Base-by-base conservation (phyloP, 352 stramenopile species). In the Phytophthora pluvialis region DNA sequence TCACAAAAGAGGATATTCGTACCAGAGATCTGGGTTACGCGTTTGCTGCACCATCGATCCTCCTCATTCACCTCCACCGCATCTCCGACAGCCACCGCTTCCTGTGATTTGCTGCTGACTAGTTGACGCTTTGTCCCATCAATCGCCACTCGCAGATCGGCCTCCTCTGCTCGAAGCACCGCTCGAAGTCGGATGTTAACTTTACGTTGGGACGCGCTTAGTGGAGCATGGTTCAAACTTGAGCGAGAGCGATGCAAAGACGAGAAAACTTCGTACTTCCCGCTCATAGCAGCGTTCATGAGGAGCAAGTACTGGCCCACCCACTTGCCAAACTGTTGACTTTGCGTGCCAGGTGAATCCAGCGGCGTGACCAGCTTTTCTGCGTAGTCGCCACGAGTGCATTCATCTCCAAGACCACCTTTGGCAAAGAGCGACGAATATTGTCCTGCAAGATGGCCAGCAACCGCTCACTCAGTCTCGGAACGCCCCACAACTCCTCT, bases 381-480 rank as follows among this genome's bases (percentile, higher is more conserved):
- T 70, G 36, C 0, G 59, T 70, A 12, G 54, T 32, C 7, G 44
- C 57, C 13, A 83, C 69, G 9, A 58, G 64, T 6, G 61, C 50
- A 21, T 53, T 64, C 21, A 89, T 86, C 58, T 86, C 75, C 11
- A 52, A 13, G 16, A 85, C 64, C 10, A 89, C 77, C n/a, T 60
- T 69, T 0, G 77, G 80, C 58, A 86, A 60, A 9, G 75, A 78
- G 1, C 69, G 72, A 33, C 69, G 64, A 21, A 87, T 83, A 29
- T 83, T 86, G 33, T 77, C 59, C n/a, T 86, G 67, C 52, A 89
- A 48, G 29, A 87, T 84, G 5, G 59, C 46, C 38, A 85, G 70
- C 40, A 89, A 60, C 3, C 69, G 63, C 5, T 66, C 57, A 10
- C 54, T 80, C 54, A 88, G 51, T 32, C 36, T 48, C 9, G 64